Base-by-base conservation (phyloP, 2,329 filamentous ascomycete species). In the Ophiosphaerella korrae region DNA sequence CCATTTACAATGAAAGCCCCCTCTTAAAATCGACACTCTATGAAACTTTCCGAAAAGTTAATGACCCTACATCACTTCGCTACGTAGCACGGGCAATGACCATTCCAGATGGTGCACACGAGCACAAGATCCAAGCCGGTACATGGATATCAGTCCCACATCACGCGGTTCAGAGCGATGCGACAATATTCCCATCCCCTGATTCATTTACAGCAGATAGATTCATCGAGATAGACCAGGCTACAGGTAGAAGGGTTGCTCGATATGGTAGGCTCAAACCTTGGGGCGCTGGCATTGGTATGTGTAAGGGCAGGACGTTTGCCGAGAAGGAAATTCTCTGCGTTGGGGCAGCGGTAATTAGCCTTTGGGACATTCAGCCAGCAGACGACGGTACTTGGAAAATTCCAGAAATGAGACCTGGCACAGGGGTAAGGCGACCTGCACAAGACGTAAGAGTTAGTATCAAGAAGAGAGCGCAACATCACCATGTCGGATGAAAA, bases 331-430 rank as follows among this genome's bases (percentile, higher is more conserved):
- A 81, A 60, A 75, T 78, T 14, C 57, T 85, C 37, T 68, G 78
- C 21, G 78, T 83, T 38, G 75, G 77, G 1, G 82, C 82, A 13
- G 76, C 78, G 1, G 76, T 86, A 18, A 62, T 85, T 16, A 72
- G 76, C 5, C 75, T 83, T 60, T 86, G 83, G 82, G 80, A 85
- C 37, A 78, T 86, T 50, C 72, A 80, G 48, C 75, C 81, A 0
- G 74, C 49, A 9, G 26, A 9, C 5, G 29, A 31, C 7, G 49
- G 45, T 12, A 24, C 18, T 31, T 55, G 53, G 53, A 40, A 47
- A 26, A 38, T 55, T 23, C 53, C 53, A 13, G 42, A 26, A 6
- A 49, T 43, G 49, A n/a, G 26, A 35, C 53, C 53, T 0, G 53
- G 53, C 3, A 53, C 53, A 14, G 53, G 49, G 5, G 50, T 55